Evolutionary conservation across 805 yeast genomes (phyloP).

Genomic region (Saturnispora quitensis): DNA sequence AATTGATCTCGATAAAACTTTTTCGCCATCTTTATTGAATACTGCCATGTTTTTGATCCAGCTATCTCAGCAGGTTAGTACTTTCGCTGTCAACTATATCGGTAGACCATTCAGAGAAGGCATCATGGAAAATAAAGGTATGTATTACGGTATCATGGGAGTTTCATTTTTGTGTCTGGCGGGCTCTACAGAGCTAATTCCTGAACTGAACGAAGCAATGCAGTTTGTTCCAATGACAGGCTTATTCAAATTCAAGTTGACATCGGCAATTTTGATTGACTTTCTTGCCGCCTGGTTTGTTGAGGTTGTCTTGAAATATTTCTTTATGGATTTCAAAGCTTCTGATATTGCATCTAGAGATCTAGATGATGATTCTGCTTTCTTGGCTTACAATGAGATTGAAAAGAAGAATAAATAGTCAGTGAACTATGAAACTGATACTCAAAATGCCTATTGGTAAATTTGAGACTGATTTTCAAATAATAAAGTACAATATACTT

Average conservation of each 20-base stretch:
- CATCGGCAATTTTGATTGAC: slow-evolving; percentile 65
- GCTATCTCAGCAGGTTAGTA: slow-evolving; percentile 92
- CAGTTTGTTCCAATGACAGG: slow-evolving; percentile 80
- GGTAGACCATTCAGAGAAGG: slow-evolving; percentile 95
- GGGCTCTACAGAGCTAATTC: slow-evolving; percentile 90
- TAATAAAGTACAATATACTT: no score
- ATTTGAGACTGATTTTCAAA: not conserved
- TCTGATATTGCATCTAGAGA: slow-evolving; percentile 70
- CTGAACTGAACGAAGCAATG: slow-evolving; percentile 89
- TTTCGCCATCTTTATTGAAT: slow-evolving; percentile 82
- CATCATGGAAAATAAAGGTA: slow-evolving; percentile 83
- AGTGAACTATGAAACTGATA: not conserved
- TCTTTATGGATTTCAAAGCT: slow-evolving; percentile 85
- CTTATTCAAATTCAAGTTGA: slow-evolving; percentile 68
- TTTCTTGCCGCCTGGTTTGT: slow-evolving; percentile 66
- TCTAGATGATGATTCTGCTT: slow-evolving; percentile 15
- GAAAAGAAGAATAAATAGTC: slow-evolving; percentile 7
- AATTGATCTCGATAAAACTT: slow-evolving; percentile 81
- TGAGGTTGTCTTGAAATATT: slow-evolving; percentile 71
- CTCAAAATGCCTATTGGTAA: no score
- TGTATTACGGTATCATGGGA: slow-evolving; percentile 91
- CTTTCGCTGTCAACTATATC: slow-evolving; percentile 95
- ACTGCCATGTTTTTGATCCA: slow-evolving; percentile 94
- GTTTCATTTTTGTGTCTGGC: slow-evolving; percentile 82
- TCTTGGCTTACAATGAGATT: not conserved